phyloP scores from a whole-genome alignment of 2,329 filamentous ascomycete genomes.

The Xylaria sp. region DNA sequence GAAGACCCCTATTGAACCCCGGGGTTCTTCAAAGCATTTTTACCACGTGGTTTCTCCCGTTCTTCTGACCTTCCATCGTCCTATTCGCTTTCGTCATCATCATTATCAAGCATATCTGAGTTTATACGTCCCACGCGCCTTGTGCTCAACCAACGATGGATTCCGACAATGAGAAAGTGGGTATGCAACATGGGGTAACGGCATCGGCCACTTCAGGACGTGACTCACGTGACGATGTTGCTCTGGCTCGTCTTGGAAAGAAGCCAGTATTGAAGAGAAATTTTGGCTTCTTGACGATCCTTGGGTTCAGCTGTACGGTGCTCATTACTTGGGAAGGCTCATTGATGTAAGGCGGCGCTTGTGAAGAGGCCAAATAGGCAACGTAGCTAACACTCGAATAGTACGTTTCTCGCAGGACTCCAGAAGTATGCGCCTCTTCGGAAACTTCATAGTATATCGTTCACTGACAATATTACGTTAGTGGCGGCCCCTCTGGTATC shows the following conservation, averaged over 20 bases:
- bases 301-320: conserved; percentile 42
- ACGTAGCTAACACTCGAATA: conserved; percentile 7
- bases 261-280: conserved; percentile 38
- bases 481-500: conserved; percentile 55
- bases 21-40: conserved; percentile 8
- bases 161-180: conserved; percentile 12
- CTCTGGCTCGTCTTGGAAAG: conserved; percentile 37
- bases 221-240: conserved; percentile 22
- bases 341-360: conserved; percentile 31
- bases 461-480: conserved; percentile 10
- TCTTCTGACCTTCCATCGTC: neutral
- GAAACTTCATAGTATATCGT: neutral
- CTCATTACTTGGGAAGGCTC: conserved; percentile 43
- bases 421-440: conserved; percentile 27
- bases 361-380: neutral
- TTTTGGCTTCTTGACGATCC: conserved; percentile 41
- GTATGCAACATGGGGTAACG: neutral
- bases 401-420: conserved; percentile 32
- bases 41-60: conserved; percentile 11
- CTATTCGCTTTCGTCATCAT: neutral
- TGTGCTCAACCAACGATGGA: conserved; percentile 17
- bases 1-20: conserved; percentile 1
- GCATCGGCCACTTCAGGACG: conserved; percentile 2
- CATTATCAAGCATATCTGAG: neutral
- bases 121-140: neutral